Evolutionary conservation across 2,329 filamentous ascomycete genomes (phyloP), one percentile per base, ranked within the genome.

Genomic region (Metarhizium guizhouense): DNA sequence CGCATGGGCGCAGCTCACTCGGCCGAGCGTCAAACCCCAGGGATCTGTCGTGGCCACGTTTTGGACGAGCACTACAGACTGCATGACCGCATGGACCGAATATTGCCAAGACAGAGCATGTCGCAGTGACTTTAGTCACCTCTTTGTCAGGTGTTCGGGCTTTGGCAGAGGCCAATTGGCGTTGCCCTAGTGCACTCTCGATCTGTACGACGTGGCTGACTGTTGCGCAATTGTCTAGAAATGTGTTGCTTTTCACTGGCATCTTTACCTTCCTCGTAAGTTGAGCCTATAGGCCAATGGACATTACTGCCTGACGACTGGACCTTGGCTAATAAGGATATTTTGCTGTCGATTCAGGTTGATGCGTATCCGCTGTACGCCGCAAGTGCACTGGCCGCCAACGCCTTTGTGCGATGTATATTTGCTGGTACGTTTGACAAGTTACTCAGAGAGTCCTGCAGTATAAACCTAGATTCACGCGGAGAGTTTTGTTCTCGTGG

Each of bases 211-310:
- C 56, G 45, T 60, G 58, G 61, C 67, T 70, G 64, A 68, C 65
- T 53, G 13, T 45, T 36, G 51, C 32, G 53, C 48, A 16, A 47
- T 53, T 65, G 53, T 55, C 56, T 64, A 90, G 88, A 53, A 86
- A 83, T 54, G 80, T 95, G 58, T 80, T 95, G 56, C 83, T 87
- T 34, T 96, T 90, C 71, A 86, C 83, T 56, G 90, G 90, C 53
- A 83, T 95, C 61, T 96, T 95, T 70, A 95, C 90, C 13, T 96
- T 95, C 72, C 75, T 95, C 60, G 90, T 93, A 70, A 72, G 77
- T 76, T 48, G n/a, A 30, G 10, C 25, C 5, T 29, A 32, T 6
- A 7, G n/a, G n/a, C 30, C 4, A 16, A 2, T 29, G 36, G 34
- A 32, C 6, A 16, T 16, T 7, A 38, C 53, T 42, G 53, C 13